Percentiles rank a stretch among this genome's conserved stretches.
phyloP scores from a whole-genome alignment of 495 filamentous ascomycete species.

The Schizothecium vesticola region DNA sequence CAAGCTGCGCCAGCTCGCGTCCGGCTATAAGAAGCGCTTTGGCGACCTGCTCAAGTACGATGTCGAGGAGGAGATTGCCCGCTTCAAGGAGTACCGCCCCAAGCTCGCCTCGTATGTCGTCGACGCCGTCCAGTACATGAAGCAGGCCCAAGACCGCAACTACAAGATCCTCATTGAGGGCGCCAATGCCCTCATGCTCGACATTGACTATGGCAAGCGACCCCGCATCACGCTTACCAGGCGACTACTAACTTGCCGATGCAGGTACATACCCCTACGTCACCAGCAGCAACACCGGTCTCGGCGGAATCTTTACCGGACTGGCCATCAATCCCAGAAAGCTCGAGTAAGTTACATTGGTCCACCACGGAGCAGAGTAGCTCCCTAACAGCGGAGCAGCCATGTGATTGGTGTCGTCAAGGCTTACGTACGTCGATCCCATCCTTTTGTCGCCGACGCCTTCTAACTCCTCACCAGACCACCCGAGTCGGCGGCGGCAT shows the following conservation, averaged over 20 bases:
- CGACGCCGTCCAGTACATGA: conserved; percentile 59
- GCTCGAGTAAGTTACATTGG: conserved; percentile 28
- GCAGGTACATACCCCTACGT: conserved; percentile 78
- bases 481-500: conserved; percentile 74
- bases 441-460: not conserved
- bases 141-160: conserved; percentile 51
- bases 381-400: conserved; percentile 12
- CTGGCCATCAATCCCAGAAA: conserved; percentile 52
- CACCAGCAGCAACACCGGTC: conserved; percentile 68
- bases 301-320: conserved; percentile 74
- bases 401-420: conserved; percentile 82
- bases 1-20: conserved; percentile 61
- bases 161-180: conserved; percentile 75
- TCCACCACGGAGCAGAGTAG: not conserved
- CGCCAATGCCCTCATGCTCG: conserved; percentile 69
- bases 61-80: conserved; percentile 71
- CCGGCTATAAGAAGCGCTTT: conserved; percentile 65
- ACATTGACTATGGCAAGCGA: conserved; percentile 34
- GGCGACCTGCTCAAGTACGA: conserved; percentile 70
- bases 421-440: conserved; percentile 43
- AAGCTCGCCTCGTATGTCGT: conserved; percentile 63
- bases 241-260: not conserved
- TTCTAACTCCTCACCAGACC: conserved; percentile 29
- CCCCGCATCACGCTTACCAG: not conserved
- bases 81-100: conserved; percentile 58